These are phyloP conservation scores for Fusarium brevicatenulatum DNA, from an alignment of 2,329 filamentous ascomycete species.

Conservation along the genomic window DNA sequence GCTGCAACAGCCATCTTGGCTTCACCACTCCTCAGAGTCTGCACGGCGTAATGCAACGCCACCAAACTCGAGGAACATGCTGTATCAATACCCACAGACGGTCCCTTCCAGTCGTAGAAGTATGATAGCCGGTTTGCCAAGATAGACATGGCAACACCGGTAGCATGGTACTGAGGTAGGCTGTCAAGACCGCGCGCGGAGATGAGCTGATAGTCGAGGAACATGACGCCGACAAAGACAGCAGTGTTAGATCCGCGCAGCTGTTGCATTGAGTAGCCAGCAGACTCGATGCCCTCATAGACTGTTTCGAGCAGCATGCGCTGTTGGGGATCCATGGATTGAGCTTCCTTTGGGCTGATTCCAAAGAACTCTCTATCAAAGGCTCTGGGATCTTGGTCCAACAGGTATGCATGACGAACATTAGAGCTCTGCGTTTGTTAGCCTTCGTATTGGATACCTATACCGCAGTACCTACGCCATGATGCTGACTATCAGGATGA, in stretches of 20 bases:
- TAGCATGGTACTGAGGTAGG: neutral
- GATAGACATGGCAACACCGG: slow-evolving; percentile 24
- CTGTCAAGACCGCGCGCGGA: neutral
- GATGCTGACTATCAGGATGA: neutral
- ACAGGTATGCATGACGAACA: slow-evolving; percentile 2
- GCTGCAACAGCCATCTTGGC: slow-evolving; percentile 2
- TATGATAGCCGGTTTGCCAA: slow-evolving; percentile 3
- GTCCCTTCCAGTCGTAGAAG: slow-evolving; percentile 10
- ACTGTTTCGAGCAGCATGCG: slow-evolving; percentile 11
- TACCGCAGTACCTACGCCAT: neutral
- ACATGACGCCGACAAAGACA: slow-evolving; percentile 9
- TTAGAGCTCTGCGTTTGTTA: neutral
- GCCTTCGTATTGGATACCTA: accelerated
- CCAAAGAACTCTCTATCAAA: slow-evolving; percentile 21
- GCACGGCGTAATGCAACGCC: slow-evolving; percentile 6
- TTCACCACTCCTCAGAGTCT: slow-evolving; percentile 6
- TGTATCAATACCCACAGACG: slow-evolving; percentile 11
- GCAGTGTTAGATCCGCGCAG: slow-evolving; percentile 13
- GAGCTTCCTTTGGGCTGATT: slow-evolving; percentile 2
- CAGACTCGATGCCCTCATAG: slow-evolving; percentile 10
- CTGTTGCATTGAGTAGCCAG: slow-evolving; percentile 7
- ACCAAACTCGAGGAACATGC: slow-evolving; percentile 12
- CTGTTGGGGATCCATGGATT: slow-evolving; percentile 20
- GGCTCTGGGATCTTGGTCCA: slow-evolving; percentile 2
- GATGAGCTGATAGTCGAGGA: slow-evolving; percentile 3